Conservation (phyloP, 2,329 filamentous ascomycete species). For the Lecanosticta acicola region DNA sequence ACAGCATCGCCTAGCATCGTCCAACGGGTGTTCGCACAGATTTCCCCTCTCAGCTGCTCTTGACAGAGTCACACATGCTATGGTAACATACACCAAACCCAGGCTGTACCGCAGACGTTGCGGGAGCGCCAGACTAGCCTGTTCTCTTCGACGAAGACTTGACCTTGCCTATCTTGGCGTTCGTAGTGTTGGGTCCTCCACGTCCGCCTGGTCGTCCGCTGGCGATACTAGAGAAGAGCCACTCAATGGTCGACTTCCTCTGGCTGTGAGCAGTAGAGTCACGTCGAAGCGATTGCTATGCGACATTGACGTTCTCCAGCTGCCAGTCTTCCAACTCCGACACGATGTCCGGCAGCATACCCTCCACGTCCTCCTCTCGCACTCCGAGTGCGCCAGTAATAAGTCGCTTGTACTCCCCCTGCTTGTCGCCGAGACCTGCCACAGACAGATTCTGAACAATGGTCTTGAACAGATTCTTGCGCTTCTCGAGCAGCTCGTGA, state of each 20-base stretch:
- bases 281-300: slow-evolving; percentile 10
- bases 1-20: too few relatives aligned
- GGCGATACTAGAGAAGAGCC: too few relatives aligned
- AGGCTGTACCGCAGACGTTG: too few relatives aligned
- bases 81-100: too few relatives aligned
- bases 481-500: slow-evolving; percentile 49
- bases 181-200: too few relatives aligned
- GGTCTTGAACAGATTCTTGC: slow-evolving; percentile 58
- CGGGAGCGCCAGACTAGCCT: too few relatives aligned
- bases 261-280: not conserved
- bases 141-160: too few relatives aligned
- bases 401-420: slow-evolving; percentile 65
- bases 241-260: slow-evolving; percentile 1
- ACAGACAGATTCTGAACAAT: slow-evolving; percentile 64
- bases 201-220: too few relatives aligned
- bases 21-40: too few relatives aligned
- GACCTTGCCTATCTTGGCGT: too few relatives aligned
- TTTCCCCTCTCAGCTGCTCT: too few relatives aligned
- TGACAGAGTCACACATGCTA: too few relatives aligned
- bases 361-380: slow-evolving; percentile 63
- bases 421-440: slow-evolving; percentile 63
- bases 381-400: slow-evolving; percentile 64
- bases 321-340: slow-evolving; percentile 43
- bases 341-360: slow-evolving; percentile 49
- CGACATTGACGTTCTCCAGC: slow-evolving; percentile 16